phyloP scores from a whole-genome alignment of 164 flowering plant genomes.

The Nymphaea colorata region DNA sequence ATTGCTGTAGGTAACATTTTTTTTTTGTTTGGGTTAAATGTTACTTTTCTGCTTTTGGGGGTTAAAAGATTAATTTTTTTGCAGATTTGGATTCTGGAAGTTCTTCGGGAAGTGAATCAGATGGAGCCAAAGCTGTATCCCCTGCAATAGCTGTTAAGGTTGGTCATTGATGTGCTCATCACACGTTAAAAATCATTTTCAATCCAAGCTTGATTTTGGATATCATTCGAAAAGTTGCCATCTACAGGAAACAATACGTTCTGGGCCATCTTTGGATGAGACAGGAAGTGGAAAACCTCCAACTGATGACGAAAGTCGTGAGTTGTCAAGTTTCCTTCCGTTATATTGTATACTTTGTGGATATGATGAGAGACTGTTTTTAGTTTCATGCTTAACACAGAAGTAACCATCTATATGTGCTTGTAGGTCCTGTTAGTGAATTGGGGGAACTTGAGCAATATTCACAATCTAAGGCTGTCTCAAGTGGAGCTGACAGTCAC shows the following conservation, averaged over 20 bases:
- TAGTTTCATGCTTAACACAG: background rate
- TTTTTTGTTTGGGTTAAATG: no score
- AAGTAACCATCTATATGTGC: background rate
- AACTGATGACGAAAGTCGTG: background rate
- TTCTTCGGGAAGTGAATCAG: conserved; percentile 53
- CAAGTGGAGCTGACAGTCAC: conserved; percentile 23
- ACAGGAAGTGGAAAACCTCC: background rate
- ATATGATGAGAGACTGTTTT: background rate
- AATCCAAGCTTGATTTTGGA: no score
- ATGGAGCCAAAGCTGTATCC: conserved; percentile 32
- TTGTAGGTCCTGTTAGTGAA: conserved; percentile 28
- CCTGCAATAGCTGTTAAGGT: conserved; percentile 36
- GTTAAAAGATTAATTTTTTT: background rate
- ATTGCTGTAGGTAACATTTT: no score
- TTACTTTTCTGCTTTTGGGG: background rate
- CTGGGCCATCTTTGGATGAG: background rate
- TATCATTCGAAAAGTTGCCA: no score
- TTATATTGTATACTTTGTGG: background rate
- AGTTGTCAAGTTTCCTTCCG: background rate
- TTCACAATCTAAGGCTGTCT: conserved; percentile 16
- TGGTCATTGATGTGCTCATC: background rate
- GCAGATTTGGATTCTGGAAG: conserved; percentile 56
- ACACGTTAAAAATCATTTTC: no score
- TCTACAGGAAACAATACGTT: background rate
- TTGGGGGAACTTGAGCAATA: conserved; percentile 33